Evolutionary conservation across 768 basidiomycete species (phyloP).

Genomic region (Russula virescens): DNA sequence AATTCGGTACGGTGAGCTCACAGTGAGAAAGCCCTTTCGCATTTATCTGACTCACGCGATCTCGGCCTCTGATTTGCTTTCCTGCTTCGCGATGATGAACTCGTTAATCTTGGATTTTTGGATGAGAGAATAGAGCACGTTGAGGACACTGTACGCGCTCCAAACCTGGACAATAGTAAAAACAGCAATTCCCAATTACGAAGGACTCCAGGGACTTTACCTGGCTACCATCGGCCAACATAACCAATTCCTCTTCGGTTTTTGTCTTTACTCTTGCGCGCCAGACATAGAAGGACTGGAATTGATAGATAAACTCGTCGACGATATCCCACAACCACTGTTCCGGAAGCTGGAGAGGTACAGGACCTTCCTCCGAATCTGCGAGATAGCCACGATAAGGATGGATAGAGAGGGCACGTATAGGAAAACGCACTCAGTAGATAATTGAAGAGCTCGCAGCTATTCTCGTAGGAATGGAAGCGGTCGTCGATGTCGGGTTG

Average conservation of each 20-base stretch:
- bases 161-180: constrained; percentile 58
- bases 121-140: constrained; percentile 96
- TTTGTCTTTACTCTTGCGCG: constrained; percentile 78
- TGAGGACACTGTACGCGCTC: constrained; percentile 97
- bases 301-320: constrained; percentile 98
- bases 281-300: constrained; percentile 94
- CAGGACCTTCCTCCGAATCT: constrained; percentile 88
- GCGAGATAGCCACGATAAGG: constrained; percentile 5
- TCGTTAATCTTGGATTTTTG: constrained; percentile 97
- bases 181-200: not conserved
- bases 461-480: constrained; percentile 96
- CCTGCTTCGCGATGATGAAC: constrained; percentile 76
- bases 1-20: not conserved
- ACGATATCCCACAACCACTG: constrained; percentile 99
- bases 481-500: constrained; percentile 96
- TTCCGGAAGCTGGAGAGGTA: constrained; percentile 87
- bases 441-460: constrained; percentile 97
- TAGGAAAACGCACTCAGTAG: constrained; percentile 65
- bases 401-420: not conserved
- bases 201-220: constrained; percentile 27
- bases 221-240: constrained; percentile 73
- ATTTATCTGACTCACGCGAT: constrained; percentile 54
- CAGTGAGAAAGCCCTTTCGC: not conserved
- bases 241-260: constrained; percentile 79
- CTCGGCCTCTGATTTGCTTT: constrained; percentile 77